These are phyloP conservation scores for Colletotrichum truncatum DNA, from an alignment of 2,329 filamentous ascomycete species.

Conservation along the genomic window DNA sequence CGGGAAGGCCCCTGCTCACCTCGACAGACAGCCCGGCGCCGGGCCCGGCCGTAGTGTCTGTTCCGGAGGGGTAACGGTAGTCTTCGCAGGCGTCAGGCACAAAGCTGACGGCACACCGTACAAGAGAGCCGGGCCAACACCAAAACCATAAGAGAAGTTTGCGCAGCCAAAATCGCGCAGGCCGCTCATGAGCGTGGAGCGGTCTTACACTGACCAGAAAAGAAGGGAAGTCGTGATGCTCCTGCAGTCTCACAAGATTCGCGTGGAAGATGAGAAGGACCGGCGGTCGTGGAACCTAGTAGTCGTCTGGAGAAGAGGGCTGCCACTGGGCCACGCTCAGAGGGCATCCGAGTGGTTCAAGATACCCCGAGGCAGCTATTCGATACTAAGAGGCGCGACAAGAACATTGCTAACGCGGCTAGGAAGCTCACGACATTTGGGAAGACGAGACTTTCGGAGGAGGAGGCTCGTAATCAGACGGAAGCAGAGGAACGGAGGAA, in stretches of 20 bases:
- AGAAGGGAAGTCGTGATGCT: background rate
- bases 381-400: background rate
- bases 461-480: background rate
- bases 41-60: background rate
- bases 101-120: conserved; percentile 18
- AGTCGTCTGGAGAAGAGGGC: background rate
- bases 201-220: background rate
- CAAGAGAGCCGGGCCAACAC: conserved; percentile 1
- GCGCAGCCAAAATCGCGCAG: background rate
- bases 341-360: conserved; percentile 14
- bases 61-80: background rate
- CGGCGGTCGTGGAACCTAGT: background rate
- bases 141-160: background rate
- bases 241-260: background rate
- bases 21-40: background rate
- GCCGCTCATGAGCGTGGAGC: background rate
- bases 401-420: background rate
- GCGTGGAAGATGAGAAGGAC: background rate
- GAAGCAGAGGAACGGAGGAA: background rate
- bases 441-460: background rate
- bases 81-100: conserved; percentile 6
- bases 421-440: background rate
- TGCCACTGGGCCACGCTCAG: conserved; percentile 1
- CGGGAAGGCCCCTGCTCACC: background rate
- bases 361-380: conserved; percentile 16